phyloP scores from a whole-genome alignment of 768 basidiomycete species.

The Filobasidium floriforme region DNA sequence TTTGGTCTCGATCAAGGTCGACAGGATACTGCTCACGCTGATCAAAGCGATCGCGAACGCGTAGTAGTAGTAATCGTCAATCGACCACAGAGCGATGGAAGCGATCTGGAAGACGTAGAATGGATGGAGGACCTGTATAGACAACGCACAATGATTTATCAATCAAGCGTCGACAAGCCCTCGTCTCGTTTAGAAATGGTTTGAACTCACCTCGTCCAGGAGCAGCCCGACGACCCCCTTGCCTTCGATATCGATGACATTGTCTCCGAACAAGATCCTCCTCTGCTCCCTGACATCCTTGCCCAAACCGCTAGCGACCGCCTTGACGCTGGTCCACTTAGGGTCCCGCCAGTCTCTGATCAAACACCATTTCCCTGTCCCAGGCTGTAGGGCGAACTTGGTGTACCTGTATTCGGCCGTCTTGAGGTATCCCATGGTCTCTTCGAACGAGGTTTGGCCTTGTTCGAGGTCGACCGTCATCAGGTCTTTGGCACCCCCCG shows the following conservation, averaged over 20 bases:
- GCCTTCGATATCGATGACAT: conserved; percentile 81
- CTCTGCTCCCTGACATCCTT: conserved; percentile 58
- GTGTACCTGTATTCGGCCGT: conserved; percentile 88
- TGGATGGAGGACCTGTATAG: conserved; percentile 73
- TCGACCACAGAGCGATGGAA: conserved; percentile 83
- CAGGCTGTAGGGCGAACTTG: conserved; percentile 76
- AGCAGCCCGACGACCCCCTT: conserved; percentile 71
- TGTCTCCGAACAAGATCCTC: conserved; percentile 66
- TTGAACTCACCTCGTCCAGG: conserved; percentile 68
- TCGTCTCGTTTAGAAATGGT: background rate
- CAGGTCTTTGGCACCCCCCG: conserved; percentile 42
- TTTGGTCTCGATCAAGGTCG: conserved; percentile 85
- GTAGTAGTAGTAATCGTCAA: conserved; percentile 95
- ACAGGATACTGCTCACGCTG: conserved; percentile 69
- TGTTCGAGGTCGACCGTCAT: conserved; percentile 41
- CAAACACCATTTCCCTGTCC: conserved; percentile 71
- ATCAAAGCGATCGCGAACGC: conserved; percentile 94
- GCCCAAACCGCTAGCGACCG: conserved; percentile 61
- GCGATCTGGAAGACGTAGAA: conserved; percentile 98
- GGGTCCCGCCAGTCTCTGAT: conserved; percentile 87
- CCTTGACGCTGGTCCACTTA: conserved; percentile 57
- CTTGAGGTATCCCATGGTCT: conserved; percentile 51
- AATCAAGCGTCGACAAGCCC: background rate
- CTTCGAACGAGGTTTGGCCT: conserved; percentile 44
- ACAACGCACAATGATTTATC: background rate